Evolutionary conservation across 352 stramenopile genomes (phyloP), one percentile per base, ranked within the genome.

Genomic region (Pythium brachiatum): DNA sequence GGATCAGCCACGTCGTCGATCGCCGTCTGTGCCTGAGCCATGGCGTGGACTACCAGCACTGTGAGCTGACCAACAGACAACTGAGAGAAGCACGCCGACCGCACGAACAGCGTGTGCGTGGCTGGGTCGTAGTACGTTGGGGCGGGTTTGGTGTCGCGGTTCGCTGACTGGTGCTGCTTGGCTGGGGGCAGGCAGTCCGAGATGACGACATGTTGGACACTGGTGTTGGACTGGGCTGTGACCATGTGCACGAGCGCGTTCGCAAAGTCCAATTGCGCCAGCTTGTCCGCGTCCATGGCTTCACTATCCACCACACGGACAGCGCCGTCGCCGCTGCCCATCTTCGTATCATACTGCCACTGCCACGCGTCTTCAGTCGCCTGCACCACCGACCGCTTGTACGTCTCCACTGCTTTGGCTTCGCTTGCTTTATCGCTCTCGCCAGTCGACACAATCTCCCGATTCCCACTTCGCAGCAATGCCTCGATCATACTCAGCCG

Each of bases 1-100:
- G 79, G 78, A 18, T 83, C 71, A 1, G 74, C 74, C 26, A 88
- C 69, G 56, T 90, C 76, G 9, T 36, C 71, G 1, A 47, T 65
- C 3, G 73, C 31, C 0, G 77, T 66, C 23, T 50, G 59, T 15
- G 64, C 67, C n/a, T 77, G 65, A 3, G 73, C 66, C 26, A 86
- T 29, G n/a, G 78, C 78, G 61, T 89, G 76, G 27, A 92, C 62
- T 8, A 82, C 52, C 23, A 89, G 59, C 9, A 92, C 43, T 0
- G 78, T 74, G 5, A 90, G 39, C 34, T 92, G 78, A 0, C 82
- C 80, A 0, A 73, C 71, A 11, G 78, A 76, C 16, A 84, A 62
- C 2, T 81, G 57, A 4, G 74, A 32, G 13, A 90, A 53, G 20
- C 73, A 74, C 31, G 51, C 39, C 2, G 61, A 47, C 6, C 54